Percentiles rank a stretch among this genome's conserved stretches.
These are phyloP conservation scores for Saccharomyces hybrid DNA, from an alignment of 1,139 yeast genomes.

Conservation along the genomic window DNA sequence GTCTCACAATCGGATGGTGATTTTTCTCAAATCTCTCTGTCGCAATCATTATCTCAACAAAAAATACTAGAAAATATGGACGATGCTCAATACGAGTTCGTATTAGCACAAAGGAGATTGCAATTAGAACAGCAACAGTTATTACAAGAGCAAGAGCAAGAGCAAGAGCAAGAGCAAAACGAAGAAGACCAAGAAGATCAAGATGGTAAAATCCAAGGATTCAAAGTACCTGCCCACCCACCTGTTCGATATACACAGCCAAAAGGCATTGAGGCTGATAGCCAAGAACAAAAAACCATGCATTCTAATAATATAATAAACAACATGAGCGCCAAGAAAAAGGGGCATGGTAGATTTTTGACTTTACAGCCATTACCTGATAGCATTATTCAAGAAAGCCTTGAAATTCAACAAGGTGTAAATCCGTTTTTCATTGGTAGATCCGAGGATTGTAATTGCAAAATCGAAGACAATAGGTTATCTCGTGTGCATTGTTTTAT, in stretches of 20 bases:
- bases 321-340: conserved; percentile 9
- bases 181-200: conserved; percentile 9
- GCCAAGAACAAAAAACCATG: conserved; percentile 11
- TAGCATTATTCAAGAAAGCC: conserved; percentile 39
- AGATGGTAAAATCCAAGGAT: conserved; percentile 12
- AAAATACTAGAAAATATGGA: conserved; percentile 45
- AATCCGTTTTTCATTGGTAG: conserved; percentile 62
- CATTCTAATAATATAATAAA: conserved; percentile 5
- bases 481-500: conserved; percentile 80
- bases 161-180: conserved; percentile 8
- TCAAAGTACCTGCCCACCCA: conserved; percentile 34
- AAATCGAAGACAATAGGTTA: conserved; percentile 62
- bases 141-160: conserved; percentile 5
- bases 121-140: conserved; percentile 13
- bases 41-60: conserved; percentile 67
- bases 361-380: conserved; percentile 39
- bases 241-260: conserved; percentile 28
- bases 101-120: conserved; percentile 37
- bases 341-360: conserved; percentile 44
- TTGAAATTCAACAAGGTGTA: conserved; percentile 55
- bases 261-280: conserved; percentile 9
- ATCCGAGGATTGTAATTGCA: conserved; percentile 49
- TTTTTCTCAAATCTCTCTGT: conserved; percentile 47
- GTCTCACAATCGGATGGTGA: conserved; percentile 8
- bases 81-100: conserved; percentile 27